Conservation (phyloP, 2,329 filamentous ascomycete species). For the Cordyceps fumosorosea region DNA sequence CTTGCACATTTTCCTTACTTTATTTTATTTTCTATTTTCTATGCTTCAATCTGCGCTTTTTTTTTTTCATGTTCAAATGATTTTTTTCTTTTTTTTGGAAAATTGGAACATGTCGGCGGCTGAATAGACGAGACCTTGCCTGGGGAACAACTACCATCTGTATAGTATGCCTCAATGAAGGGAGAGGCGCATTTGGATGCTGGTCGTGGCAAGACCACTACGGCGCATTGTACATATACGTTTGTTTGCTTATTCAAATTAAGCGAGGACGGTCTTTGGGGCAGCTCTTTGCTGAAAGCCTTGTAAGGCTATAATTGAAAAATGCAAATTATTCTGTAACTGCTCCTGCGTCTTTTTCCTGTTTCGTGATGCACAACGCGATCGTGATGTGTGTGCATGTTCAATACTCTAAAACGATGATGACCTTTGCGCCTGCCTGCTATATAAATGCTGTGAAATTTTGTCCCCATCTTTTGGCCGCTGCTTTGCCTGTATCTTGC, state of each 20-base stretch:
- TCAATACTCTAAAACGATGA: neutral
- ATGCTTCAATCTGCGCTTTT: conserved; percentile 10
- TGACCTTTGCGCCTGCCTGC: neutral
- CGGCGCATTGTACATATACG: conserved; percentile 11
- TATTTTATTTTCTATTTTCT: conserved; percentile 13
- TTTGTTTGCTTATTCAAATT: neutral
- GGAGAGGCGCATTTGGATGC: neutral
- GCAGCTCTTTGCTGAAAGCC: neutral
- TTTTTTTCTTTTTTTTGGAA: conserved; percentile 19
- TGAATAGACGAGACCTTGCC: conserved; percentile 7
- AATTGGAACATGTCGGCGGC: neutral
- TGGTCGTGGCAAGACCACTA: conserved; percentile 1
- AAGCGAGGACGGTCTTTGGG: neutral
- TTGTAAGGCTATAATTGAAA: conserved; percentile 7
- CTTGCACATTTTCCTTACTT: conserved; percentile 2
- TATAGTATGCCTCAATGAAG: neutral
- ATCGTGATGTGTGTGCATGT: neutral
- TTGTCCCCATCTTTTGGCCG: neutral
- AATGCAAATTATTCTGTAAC: conserved; percentile 1
- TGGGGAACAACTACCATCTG: conserved; percentile 4
- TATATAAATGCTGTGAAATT: neutral
- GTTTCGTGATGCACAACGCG: neutral
- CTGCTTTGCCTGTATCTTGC: no score
- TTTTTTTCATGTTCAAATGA: conserved; percentile 13
- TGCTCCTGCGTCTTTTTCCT: neutral